These are phyloP conservation scores for Aspergillus japonicus DNA, from an alignment of 2,329 filamentous ascomycete genomes.

Conservation along the genomic window DNA sequence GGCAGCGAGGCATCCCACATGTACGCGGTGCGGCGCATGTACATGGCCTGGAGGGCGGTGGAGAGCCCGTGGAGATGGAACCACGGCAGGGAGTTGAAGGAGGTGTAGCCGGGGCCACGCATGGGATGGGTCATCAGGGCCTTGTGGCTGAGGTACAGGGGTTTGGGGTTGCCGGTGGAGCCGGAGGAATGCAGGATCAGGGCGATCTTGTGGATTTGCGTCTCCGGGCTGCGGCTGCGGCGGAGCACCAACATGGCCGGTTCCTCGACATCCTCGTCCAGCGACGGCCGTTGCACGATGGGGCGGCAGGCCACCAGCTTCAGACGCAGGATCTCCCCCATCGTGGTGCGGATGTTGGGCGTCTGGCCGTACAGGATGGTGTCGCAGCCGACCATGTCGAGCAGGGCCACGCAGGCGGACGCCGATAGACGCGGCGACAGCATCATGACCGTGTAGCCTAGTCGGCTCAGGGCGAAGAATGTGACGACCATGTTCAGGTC, in stretches of 20 bases:
- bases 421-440: conserved; percentile 46
- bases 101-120: conserved; percentile 37
- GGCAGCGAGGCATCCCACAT: conserved; percentile 45
- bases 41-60: conserved; percentile 46
- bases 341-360: conserved; percentile 32
- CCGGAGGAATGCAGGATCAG: conserved; percentile 52
- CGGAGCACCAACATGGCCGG: conserved; percentile 19
- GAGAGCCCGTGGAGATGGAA: conserved; percentile 47
- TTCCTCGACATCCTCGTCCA: conserved; percentile 11
- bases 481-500: conserved; percentile 45
- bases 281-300: conserved; percentile 18
- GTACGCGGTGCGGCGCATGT: conserved; percentile 42
- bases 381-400: conserved; percentile 36
- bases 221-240: conserved; percentile 23
- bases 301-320: conserved; percentile 28
- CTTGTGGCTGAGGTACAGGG: conserved; percentile 45
- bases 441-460: conserved; percentile 47
- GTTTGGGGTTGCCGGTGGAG: conserved; percentile 50
- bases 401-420: conserved; percentile 41
- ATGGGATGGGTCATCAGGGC: conserved; percentile 40
- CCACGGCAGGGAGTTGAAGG: conserved; percentile 47
- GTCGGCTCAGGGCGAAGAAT: conserved; percentile 47
- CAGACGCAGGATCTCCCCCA: conserved; percentile 28
- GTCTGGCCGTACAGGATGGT: conserved; percentile 41
- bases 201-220: conserved; percentile 32